phyloP scores from a whole-genome alignment of 805 yeast genomes.

The Ogataea minuta region DNA sequence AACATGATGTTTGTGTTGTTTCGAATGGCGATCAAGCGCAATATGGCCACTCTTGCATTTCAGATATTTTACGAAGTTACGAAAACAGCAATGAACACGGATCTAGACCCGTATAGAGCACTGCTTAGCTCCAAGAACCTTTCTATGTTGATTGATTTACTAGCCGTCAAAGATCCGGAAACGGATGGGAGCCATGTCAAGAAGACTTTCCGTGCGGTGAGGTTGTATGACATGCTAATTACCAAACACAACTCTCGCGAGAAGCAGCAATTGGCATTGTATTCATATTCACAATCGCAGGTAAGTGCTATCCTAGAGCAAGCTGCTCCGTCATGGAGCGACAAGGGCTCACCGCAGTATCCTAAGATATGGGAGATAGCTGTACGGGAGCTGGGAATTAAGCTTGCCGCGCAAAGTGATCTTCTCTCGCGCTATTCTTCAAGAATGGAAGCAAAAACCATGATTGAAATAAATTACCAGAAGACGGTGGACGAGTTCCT shows the following conservation, averaged over 20 bases:
- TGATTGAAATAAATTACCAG: conserved; percentile 15
- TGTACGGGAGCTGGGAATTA: conserved; percentile 15
- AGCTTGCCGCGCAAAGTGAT: conserved; percentile 9
- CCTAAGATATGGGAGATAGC: background rate
- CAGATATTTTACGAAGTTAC: conserved; percentile 6
- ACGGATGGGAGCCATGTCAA: conserved; percentile 9
- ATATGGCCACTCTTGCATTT: background rate
- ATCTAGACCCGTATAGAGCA: background rate
- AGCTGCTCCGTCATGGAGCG: conserved; percentile 6
- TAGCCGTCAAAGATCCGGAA: conserved; percentile 14
- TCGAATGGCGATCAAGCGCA: conserved; percentile 5
- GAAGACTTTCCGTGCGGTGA: conserved; percentile 9
- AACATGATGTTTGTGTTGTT: conserved; percentile 5
- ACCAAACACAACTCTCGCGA: conserved; percentile 8
- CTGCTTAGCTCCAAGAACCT: conserved; percentile 8
- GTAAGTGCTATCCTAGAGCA: conserved; percentile 12
- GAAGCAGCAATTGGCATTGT: conserved; percentile 5
- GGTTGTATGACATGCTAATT: conserved; percentile 13
- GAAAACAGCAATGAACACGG: background rate
- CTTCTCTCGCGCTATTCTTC: background rate
- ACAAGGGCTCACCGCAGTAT: background rate
- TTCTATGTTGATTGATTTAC: conserved; percentile 12
- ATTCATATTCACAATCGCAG: conserved; percentile 12
- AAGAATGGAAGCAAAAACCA: background rate
- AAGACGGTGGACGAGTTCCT: conserved; percentile 27